phyloP scores from a whole-genome alignment of 257 asterid species.

The Solanum sparsipilum region DNA sequence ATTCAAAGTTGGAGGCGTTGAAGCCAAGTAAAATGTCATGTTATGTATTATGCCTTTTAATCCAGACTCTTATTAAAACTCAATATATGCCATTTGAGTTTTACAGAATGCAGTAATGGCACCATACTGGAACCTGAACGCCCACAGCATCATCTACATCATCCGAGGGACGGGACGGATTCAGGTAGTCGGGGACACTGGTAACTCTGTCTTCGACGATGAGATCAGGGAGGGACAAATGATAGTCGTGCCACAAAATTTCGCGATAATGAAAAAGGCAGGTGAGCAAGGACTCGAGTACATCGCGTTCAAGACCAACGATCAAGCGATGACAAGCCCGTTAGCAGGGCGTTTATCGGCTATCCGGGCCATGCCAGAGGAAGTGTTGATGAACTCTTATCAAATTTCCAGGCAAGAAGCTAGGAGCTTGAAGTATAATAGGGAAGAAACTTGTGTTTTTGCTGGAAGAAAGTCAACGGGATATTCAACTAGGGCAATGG shows the following conservation, averaged over 20 bases:
- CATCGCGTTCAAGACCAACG: conserved; percentile 51
- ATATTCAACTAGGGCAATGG: not conserved
- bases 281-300: conserved; percentile 49
- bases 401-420: conserved; percentile 42
- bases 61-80: not conserved
- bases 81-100: not conserved
- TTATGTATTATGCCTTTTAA: not conserved
- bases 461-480: conserved; percentile 8
- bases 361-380: conserved; percentile 43
- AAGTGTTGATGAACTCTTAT: conserved; percentile 40
- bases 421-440: conserved; percentile 35
- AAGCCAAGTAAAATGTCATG: no score
- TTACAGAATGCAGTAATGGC: conserved; percentile 40
- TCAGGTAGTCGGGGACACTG: conserved; percentile 46
- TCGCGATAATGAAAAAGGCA: conserved; percentile 40
- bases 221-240: conserved; percentile 41
- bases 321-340: conserved; percentile 31
- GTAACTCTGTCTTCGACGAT: conserved; percentile 31
- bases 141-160: conserved; percentile 38
- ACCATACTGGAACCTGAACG: conserved; percentile 45
- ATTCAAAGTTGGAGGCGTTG: no score
- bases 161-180: conserved; percentile 38
- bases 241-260: conserved; percentile 51
- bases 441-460: conserved; percentile 34
- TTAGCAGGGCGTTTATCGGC: conserved; percentile 56